Base-by-base conservation (phyloP, 352 stramenopile genomes). In the Pythium aquatile region DNA sequence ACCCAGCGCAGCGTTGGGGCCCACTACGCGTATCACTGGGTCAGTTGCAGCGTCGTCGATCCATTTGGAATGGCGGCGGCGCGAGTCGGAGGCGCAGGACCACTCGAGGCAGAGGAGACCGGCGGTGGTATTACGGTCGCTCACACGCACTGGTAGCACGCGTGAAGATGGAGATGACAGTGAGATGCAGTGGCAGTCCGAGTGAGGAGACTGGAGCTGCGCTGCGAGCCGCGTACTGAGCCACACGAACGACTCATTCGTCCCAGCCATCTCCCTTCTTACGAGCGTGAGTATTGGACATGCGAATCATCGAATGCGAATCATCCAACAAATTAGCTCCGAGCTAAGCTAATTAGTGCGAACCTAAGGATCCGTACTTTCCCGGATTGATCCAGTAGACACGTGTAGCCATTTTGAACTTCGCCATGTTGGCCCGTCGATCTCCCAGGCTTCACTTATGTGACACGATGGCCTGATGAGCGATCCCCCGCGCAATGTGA, bases 61-160 rank as follows among this genome's bases (percentile, higher is more conserved):
- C 70, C 70, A 77, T 28, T 48, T 60, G 32, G 67, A 67, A 35
- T 75, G 67, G 1, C 20, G n/a, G 5, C 14, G 24, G 24, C 20
- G 11, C 5, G 40, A 35, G 3, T 26, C 10, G 28, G 5, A 55
- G 1, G 63, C 4, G 32, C 63, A 65, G n/a, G 4, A 14, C 63
- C 63, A 70, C 16, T 49, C 48, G 56, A 71, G 35, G 16, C 49
- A 62, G 24, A 71, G 5, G 14, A 71, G 52, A 7, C 58, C 58
- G 1, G 65, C 65, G 6, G 58, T 49, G 13, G 35, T 5, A 20
- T 52, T 55, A 20, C 51, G 63, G 2, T 61, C 47, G 29, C n/a
- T 3, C 17, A 61, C 14, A 29, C 32, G 40, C 9, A 63, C 58
- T 28, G 5, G 52, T 17, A 71, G 51, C 33, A 62, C 20, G 20